Conservation (phyloP, 2,329 filamentous ascomycete species). For the Ascocoryne sarcoides region DNA sequence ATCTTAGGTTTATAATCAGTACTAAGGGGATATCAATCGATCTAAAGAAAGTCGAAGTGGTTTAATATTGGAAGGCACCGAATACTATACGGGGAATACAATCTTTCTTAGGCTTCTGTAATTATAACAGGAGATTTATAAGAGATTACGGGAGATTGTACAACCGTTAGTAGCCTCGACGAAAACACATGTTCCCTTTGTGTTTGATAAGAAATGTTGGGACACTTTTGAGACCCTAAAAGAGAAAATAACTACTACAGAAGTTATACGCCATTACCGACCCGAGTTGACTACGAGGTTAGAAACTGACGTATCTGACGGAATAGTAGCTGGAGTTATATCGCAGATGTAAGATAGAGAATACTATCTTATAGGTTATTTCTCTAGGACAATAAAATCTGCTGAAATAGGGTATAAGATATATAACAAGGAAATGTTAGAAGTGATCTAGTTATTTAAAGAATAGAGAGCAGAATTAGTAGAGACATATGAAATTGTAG, state of each 20-base stretch:
- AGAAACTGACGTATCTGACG: not conserved
- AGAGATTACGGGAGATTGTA: too few relatives aligned
- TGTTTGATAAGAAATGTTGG: not conserved
- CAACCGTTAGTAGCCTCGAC: too few relatives aligned
- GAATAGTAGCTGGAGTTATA: not conserved
- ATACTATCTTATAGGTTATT: too few relatives aligned
- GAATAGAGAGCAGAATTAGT: not conserved
- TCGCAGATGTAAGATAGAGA: too few relatives aligned
- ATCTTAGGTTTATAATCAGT: slow-evolving; percentile 4
- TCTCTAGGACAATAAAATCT: too few relatives aligned
- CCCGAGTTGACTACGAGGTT: too few relatives aligned
- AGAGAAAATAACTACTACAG: too few relatives aligned
- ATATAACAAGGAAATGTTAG: too few relatives aligned
- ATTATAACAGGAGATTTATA: slow-evolving; percentile 1
- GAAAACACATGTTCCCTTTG: not conserved
- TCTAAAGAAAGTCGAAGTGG: not conserved
- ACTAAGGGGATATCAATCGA: slow-evolving; percentile 1
- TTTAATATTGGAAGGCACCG: not conserved
- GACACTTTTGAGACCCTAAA: not conserved
- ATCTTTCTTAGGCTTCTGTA: not conserved
- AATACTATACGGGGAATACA: not conserved
- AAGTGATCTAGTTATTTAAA: too few relatives aligned
- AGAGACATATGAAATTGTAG: not conserved
- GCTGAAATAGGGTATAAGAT: too few relatives aligned
- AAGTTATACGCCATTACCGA: too few relatives aligned